Percentiles rank a stretch among this genome's conserved stretches.
Evolutionary conservation across 2,329 filamentous ascomycete species (phyloP).

Genomic region (Xylaria sp.): DNA sequence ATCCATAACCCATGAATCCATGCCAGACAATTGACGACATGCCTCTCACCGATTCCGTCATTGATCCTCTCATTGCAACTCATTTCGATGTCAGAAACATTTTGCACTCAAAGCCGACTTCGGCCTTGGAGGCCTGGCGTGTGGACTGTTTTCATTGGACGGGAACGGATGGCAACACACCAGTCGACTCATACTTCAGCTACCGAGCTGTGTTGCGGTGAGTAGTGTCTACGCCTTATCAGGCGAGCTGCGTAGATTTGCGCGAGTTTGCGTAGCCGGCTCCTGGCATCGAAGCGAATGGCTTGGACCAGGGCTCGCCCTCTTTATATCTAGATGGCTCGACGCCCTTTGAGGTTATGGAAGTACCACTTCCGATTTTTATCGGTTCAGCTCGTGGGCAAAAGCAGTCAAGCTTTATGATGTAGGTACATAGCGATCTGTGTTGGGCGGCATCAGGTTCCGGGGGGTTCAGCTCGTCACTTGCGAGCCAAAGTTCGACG

Average conservation of each 20-base stretch:
- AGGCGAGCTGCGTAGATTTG: neutral
- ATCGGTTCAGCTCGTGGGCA: neutral
- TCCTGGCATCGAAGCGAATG: neutral
- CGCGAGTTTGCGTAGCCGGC: neutral
- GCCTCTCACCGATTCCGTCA: slow-evolving; percentile 25
- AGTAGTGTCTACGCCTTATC: neutral
- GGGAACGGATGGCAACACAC: neutral
- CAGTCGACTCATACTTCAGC: slow-evolving; percentile 10
- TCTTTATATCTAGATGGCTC: neutral
- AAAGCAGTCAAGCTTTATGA: neutral
- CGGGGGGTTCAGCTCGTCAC: slow-evolving; percentile 6
- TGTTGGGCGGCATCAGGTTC: neutral
- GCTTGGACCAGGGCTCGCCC: neutral
- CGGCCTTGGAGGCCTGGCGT: slow-evolving; percentile 1
- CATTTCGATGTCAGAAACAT: neutral
- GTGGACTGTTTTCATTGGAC: slow-evolving; percentile 14
- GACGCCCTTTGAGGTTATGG: slow-evolving; percentile 5
- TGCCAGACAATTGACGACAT: slow-evolving; percentile 22
- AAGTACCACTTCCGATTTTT: slow-evolving; percentile 14
- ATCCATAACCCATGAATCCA: no score
- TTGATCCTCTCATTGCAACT: slow-evolving; percentile 18
- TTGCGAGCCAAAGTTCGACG: neutral
- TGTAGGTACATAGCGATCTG: neutral
- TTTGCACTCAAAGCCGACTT: slow-evolving; percentile 12
- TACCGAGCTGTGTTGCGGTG: slow-evolving; percentile 15